Percentiles rank a stretch among this genome's conserved stretches.
phyloP scores from a whole-genome alignment of 441 rosid genomes.

The Erodium texanum region DNA sequence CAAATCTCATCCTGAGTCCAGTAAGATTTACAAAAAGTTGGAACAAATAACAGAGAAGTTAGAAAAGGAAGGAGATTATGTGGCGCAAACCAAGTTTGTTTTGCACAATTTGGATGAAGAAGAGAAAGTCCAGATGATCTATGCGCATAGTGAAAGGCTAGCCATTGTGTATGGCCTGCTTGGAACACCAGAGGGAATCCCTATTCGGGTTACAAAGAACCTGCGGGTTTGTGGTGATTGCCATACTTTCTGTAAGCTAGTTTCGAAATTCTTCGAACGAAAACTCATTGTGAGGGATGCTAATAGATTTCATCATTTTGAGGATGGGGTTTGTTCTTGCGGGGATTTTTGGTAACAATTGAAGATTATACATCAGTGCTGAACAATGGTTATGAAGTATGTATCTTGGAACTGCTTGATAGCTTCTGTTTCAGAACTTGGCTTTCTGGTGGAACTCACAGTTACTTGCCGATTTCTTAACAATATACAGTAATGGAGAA shows the following conservation, averaged over 20 bases:
- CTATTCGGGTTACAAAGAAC: conserved; percentile 63
- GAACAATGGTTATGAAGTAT: not conserved
- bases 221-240: conserved; percentile 78
- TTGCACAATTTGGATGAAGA: conserved; percentile 53
- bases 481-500: not conserved
- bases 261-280: conserved; percentile 46
- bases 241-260: conserved; percentile 67
- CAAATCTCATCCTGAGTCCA: conserved; percentile 49
- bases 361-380: too few relatives aligned
- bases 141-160: conserved; percentile 79
- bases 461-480: not conserved
- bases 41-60: conserved; percentile 43
- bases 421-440: not conserved
- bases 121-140: conserved; percentile 57
- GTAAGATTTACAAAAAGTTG: conserved; percentile 42
- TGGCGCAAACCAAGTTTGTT: conserved; percentile 57
- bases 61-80: conserved; percentile 54
- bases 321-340: conserved; percentile 66
- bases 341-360: conserved; percentile 58
- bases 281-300: conserved; percentile 70
- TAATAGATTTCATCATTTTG: conserved; percentile 77
- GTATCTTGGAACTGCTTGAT: too few relatives aligned
- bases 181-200: conserved; percentile 30
- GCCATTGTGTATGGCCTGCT: conserved; percentile 68
- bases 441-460: not conserved